These are phyloP conservation scores for Cryptococcus deneoformans DNA, from an alignment of 1,284 basidiomycete species.

Conservation along the genomic window DNA sequence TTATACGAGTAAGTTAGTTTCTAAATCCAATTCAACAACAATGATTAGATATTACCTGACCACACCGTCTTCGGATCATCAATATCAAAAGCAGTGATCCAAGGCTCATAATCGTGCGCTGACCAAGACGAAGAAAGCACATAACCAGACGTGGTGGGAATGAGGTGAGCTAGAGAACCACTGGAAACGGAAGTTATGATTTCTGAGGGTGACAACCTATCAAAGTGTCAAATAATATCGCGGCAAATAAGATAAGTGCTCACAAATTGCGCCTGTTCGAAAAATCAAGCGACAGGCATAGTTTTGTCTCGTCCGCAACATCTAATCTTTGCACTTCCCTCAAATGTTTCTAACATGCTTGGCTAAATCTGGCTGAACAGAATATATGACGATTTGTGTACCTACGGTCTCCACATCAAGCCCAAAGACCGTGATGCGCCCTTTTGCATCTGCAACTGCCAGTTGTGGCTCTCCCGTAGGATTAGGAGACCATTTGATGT, in stretches of 20 bases:
- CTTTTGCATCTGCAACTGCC: conserved; percentile 79
- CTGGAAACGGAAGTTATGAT: conserved; percentile 77
- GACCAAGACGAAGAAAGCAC: conserved; percentile 63
- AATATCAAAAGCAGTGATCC: conserved; percentile 88
- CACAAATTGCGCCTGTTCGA: conserved; percentile 57
- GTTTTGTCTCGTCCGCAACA: conserved; percentile 58
- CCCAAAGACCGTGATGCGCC: conserved; percentile 63
- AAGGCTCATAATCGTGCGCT: conserved; percentile 92
- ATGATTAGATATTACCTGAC: conserved; percentile 60
- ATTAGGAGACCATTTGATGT: conserved; percentile 75
- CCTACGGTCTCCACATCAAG: conserved; percentile 53
- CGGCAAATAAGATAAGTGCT: not conserved
- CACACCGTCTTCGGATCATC: conserved; percentile 75
- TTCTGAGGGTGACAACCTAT: conserved; percentile 49
- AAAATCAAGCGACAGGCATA: conserved; percentile 89
- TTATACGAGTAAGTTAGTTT: not conserved
- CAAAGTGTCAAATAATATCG: not conserved
- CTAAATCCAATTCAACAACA: not conserved
- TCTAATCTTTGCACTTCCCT: conserved; percentile 54
- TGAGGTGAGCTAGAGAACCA: conserved; percentile 65
- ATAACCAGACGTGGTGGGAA: conserved; percentile 51
- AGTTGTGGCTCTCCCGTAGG: conserved; percentile 50
- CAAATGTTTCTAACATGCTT: conserved; percentile 52
- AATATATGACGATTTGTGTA: conserved; percentile 25
- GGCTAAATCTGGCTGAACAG: too few relatives aligned